Evolutionary conservation across 345 rosid genomes (phyloP).

Genomic region (Hibiscus tridactylites): DNA sequence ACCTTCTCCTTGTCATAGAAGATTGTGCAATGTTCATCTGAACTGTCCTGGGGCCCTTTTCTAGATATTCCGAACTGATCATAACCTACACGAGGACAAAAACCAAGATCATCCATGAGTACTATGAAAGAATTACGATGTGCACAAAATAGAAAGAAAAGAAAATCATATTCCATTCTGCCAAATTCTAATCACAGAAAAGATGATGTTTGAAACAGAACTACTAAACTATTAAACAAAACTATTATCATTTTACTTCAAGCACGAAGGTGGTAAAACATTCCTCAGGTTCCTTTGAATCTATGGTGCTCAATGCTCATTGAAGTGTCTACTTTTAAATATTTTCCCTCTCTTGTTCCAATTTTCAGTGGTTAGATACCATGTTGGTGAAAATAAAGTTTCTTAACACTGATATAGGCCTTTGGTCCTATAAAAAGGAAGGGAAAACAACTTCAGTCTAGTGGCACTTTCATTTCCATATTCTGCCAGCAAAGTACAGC

Average conservation of each 20-base stretch:
- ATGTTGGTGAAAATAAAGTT: too few relatives aligned
- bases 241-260: too few relatives aligned
- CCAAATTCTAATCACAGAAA: not conserved
- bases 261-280: not conserved
- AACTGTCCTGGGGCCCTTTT: conserved; percentile 68
- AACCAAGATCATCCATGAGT: not conserved
- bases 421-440: not conserved
- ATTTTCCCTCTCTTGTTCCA: too few relatives aligned
- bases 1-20: conserved; percentile 92
- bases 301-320: too few relatives aligned
- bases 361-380: too few relatives aligned
- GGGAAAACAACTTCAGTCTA: not conserved
- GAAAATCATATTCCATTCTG: not conserved
- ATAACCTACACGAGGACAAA: conserved; percentile 35
- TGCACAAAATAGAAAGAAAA: not conserved
- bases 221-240: too few relatives aligned
- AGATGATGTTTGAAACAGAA: too few relatives aligned
- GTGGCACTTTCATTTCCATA: not conserved
- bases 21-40: conserved; percentile 81
- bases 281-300: not conserved
- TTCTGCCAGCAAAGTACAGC: not conserved
- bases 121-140: not conserved
- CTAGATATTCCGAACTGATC: conserved; percentile 89
- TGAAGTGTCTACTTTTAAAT: too few relatives aligned
- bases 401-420: not conserved